Evolutionary conservation across 441 rosid genomes (phyloP), one percentile per base, ranked within the genome.

Genomic region (Euphorbia corollata): DNA sequence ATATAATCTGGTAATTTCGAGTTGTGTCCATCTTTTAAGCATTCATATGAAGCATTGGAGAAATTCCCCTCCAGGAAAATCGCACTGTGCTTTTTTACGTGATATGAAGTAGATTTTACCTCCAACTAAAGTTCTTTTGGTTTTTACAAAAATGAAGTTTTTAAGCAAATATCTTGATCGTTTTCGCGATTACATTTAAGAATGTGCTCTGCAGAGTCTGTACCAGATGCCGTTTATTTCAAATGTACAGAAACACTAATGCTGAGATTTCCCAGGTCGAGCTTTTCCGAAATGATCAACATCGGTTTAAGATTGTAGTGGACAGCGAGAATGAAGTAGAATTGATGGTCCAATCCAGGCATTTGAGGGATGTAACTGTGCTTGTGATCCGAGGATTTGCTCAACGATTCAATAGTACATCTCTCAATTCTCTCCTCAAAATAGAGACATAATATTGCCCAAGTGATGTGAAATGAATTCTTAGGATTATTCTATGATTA

Each of bases 301-400:
- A 86, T 69, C 81, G 89, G 68, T 82, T 91, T 20, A 78, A 86
- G 85, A 82, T 94, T 59, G 99, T 91, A 51, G 97, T 91, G 76
- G 93, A 89, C 74, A 80, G 97, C 54, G 96, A 93, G 74, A 82
- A 81, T 61, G 97, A 85, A 80, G 91, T 82, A 54, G 95, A 89
- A 70, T 72, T 93, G 80, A 75, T 89, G 80, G 96, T 93, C 62
- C 89, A 84, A 63, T 91, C 99, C 16, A 84, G 90, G 65, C 91
- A 93, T 74, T 70, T 82, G 69, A 77, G 97, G 0, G 97, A 93
- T 74, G 84, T 93, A 30, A 75, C 85, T 30, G 92, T 85, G 41
- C 97, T 91, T 43, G 95, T 86, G 63, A 87, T 91, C 41, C 88
- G 96, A 15, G 97, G 99, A 73, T 83, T 93, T 73, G 99, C 97